Evolutionary conservation across 495 filamentous ascomycete genomes (phyloP).

Genomic region (Rostrohypoxylon terebratum): DNA sequence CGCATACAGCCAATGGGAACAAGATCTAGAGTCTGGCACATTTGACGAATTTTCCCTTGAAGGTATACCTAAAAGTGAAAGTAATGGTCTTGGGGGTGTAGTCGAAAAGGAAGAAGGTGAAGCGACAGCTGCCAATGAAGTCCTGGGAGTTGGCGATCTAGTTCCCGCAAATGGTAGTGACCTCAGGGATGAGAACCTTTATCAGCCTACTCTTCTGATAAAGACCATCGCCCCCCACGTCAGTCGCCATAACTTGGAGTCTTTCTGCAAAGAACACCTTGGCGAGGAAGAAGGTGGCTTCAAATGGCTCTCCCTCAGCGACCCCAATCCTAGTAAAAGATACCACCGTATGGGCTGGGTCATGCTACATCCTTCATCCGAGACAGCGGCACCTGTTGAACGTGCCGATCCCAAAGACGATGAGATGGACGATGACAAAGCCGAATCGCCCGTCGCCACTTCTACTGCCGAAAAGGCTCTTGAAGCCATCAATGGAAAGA

Average conservation of each 20-base stretch:
- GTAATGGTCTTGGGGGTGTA: slow-evolving; percentile 85
- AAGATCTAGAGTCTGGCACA: slow-evolving; percentile 79
- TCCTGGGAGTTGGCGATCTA: slow-evolving; percentile 89
- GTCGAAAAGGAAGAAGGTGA: slow-evolving; percentile 96
- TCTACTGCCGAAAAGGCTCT: slow-evolving; percentile 84
- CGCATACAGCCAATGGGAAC: slow-evolving; percentile 84
- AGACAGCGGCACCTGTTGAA: slow-evolving; percentile 68
- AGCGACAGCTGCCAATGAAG: slow-evolving; percentile 88
- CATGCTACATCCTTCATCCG: slow-evolving; percentile 84
- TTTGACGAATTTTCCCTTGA: slow-evolving; percentile 97
- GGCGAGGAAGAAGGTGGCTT: slow-evolving; percentile 87
- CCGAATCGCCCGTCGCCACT: slow-evolving; percentile 52
- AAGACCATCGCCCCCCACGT: slow-evolving; percentile 98
- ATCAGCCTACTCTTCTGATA: slow-evolving; percentile 92
- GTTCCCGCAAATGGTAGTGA: slow-evolving; percentile 83
- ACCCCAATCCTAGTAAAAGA: slow-evolving; percentile 95
- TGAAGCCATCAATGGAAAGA: slow-evolving; percentile 94
- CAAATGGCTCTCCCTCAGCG: slow-evolving; percentile 92
- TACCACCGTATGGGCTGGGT: slow-evolving; percentile 99
- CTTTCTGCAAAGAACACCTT: slow-evolving; percentile 90
- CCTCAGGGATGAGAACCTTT: slow-evolving; percentile 82
- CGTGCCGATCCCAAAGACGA: slow-evolving; percentile 74
- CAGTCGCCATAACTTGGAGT: slow-evolving; percentile 91
- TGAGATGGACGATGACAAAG: slow-evolving; percentile 52
- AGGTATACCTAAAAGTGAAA: slow-evolving; percentile 93